Percentiles rank a stretch among this genome's conserved stretches.
phyloP scores from a whole-genome alignment of 2,329 filamentous ascomycete species.

The Fusarium sterilihyphosum region DNA sequence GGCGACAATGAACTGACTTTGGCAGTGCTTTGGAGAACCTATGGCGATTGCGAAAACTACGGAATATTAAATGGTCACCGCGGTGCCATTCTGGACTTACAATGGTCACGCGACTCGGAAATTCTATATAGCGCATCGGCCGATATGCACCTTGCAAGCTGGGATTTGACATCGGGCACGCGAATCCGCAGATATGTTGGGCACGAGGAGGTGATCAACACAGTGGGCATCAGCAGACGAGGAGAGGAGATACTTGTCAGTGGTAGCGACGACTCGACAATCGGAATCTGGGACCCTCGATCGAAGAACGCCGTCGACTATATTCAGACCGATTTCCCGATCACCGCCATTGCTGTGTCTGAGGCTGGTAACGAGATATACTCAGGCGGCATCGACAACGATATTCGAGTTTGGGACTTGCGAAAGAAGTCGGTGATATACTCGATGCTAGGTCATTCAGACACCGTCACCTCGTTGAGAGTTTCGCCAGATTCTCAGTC shows the following conservation, averaged over 20 bases:
- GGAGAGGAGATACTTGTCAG: conserved; percentile 92
- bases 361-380: conserved; percentile 97
- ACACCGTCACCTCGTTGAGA: conserved; percentile 89
- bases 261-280: conserved; percentile 91
- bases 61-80: conserved; percentile 89
- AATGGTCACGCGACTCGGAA: conserved; percentile 95
- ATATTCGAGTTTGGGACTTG: conserved; percentile 96
- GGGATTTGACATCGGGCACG: conserved; percentile 92
- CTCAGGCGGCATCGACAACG: conserved; percentile 94
- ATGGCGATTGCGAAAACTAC: conserved; percentile 94
- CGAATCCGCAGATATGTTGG: conserved; percentile 92
- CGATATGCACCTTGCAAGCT: conserved; percentile 92
- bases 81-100: conserved; percentile 88
- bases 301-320: conserved; percentile 89
- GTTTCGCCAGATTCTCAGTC: conserved; percentile 95
- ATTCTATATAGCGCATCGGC: conserved; percentile 93
- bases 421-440: conserved; percentile 91
- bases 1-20: conserved; percentile 19
- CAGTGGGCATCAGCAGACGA: conserved; percentile 85
- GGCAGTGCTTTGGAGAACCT: conserved; percentile 90
- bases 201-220: conserved; percentile 96
- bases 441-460: conserved; percentile 86
- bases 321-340: conserved; percentile 89
- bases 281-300: conserved; percentile 95
- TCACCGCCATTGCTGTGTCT: conserved; percentile 90